A percentile compares a stretch with the other conserved stretches of the same genome.
Evolutionary conservation across 108 stramenopile genomes (phyloP).

Genomic region (Nannochloropsis gaditana): DNA sequence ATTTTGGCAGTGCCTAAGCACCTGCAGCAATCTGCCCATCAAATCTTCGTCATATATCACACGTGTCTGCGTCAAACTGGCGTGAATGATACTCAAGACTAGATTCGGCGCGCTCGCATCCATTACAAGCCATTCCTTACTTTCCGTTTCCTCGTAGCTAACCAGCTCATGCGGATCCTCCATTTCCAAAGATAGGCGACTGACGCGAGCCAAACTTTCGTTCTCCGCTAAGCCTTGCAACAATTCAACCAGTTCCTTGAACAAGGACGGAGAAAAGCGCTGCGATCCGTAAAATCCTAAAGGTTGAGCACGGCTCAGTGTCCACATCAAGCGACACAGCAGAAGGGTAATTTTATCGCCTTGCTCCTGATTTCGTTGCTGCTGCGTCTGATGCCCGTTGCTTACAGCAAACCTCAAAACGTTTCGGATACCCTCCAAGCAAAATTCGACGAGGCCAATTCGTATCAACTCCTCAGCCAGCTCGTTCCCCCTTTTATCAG

Average conservation of each 20-base stretch:
- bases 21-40: neutral
- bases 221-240: neutral
- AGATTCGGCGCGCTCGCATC: neutral
- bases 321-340: neutral
- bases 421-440: neutral
- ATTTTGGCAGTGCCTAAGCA: neutral
- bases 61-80: neutral
- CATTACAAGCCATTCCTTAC: neutral
- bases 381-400: neutral
- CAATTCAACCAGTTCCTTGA: neutral
- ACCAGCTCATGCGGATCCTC: neutral
- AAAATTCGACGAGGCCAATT: neutral
- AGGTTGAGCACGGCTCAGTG: neutral
- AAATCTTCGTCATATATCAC: constrained; percentile 1
- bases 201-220: neutral
- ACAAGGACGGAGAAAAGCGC: neutral
- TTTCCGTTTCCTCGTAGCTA: neutral
- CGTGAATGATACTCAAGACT: neutral
- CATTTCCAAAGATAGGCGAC: neutral
- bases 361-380: neutral
- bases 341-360: neutral
- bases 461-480: neutral
- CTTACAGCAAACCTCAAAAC: neutral
- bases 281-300: neutral
- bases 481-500: neutral